Evolutionary conservation across 1,284 basidiomycete species (phyloP), one percentile per base, ranked within the genome.

Genomic region (Phlebopus sp.): DNA sequence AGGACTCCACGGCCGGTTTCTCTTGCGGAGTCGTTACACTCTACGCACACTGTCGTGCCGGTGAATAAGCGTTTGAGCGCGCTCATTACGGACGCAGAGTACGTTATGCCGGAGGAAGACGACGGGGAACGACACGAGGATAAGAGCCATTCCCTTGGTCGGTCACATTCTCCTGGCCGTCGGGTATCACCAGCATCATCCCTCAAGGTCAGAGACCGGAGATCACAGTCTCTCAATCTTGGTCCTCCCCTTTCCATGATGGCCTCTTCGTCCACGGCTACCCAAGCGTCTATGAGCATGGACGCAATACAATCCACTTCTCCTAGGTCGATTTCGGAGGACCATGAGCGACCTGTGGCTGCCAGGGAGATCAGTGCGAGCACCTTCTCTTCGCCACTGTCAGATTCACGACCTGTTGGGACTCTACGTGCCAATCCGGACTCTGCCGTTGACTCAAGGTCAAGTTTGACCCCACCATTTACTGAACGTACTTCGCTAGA

Each of bases 21-120:
- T 7, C 78, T 84, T 66, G 84, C 83, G 5, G 85, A 86, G 49
- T 86, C 84, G 0, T 68, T 86, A 46, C 83, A 85, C 44, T 87
- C 84, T 6, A 82, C 73, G 10, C 75, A 82, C 58, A 88, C 86
- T 17, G 69, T 88, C 46, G 78, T 85, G 3, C 73, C 82, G 9
- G 69, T 72, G 19, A 79, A 76, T 62, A 82, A 78, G 62, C 76
- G 86, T 18, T 65, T 83, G 39, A 89, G 86, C 60, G 79, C 83
- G 4, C 69, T 87, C 30, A 70, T 86, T 42, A 77, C 75, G 5
- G 86, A 86, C 55, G 73, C 78, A 17, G 82, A 85, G 50, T 83
- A 81, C 60, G 68, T 65, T 30, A 73, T 74, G 64, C 67, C 73
- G 5, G 76, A 76, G 53, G 73, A 78, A 59, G 81, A 82, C 40